Evolutionary conservation across 805 yeast genomes (phyloP).

Genomic region (Trichomonascus vanleenenianus): DNA sequence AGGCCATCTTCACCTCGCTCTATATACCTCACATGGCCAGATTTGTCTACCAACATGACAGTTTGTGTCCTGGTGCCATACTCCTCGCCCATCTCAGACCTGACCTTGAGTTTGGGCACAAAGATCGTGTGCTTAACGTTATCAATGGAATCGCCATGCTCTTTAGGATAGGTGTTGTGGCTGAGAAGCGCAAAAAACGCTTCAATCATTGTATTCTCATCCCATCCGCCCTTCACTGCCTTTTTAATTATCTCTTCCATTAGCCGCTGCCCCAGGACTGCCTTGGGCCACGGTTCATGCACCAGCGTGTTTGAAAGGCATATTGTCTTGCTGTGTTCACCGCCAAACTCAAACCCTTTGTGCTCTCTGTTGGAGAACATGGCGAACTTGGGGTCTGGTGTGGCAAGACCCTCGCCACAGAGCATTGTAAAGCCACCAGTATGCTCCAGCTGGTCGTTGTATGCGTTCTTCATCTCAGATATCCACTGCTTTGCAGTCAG

Average conservation of each 20-base stretch:
- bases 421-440: conserved; percentile 61
- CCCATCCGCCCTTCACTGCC: conserved; percentile 18
- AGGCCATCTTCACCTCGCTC: conserved; percentile 42
- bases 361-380: conserved; percentile 46
- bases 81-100: conserved; percentile 40
- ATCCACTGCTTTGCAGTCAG: conserved; percentile 41
- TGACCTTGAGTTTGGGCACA: conserved; percentile 54
- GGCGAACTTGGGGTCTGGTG: conserved; percentile 22
- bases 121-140: conserved; percentile 53
- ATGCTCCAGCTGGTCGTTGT: conserved; percentile 25
- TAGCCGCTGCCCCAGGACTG: conserved; percentile 43
- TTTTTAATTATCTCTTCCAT: conserved; percentile 24
- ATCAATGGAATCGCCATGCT: conserved; percentile 30
- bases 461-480: conserved; percentile 20
- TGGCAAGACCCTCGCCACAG: conserved; percentile 35
- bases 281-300: conserved; percentile 71
- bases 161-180: conserved; percentile 31
- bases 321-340: conserved; percentile 31
- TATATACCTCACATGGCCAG: conserved; percentile 46
- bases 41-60: conserved; percentile 49
- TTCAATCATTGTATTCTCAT: conserved; percentile 33
- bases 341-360: conserved; percentile 17
- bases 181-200: conserved; percentile 51
- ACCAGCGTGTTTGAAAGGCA: conserved; percentile 66
- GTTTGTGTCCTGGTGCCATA: conserved; percentile 92